Conservation (phyloP, 2,329 filamentous ascomycete species). For the Didymella exigua region DNA sequence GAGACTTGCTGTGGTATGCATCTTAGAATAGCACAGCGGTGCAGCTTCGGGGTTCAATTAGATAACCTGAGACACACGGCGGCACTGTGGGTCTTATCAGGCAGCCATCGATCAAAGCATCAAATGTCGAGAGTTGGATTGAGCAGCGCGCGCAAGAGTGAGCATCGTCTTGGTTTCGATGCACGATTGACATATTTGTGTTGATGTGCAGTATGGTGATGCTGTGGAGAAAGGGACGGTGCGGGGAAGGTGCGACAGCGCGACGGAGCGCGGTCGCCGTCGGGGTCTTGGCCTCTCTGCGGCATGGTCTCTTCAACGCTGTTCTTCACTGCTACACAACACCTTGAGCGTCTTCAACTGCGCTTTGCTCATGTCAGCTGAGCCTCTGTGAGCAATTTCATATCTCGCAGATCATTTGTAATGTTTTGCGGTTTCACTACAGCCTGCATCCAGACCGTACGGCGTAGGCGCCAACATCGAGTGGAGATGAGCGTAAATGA, state of each 20-base stretch:
- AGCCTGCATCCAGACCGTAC: background rate
- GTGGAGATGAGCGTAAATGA: slow-evolving; percentile 11
- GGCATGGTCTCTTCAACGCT: background rate
- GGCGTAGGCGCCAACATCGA: background rate
- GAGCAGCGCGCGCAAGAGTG: background rate
- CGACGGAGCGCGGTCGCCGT: background rate
- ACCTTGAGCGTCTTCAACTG: background rate
- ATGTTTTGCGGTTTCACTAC: background rate
- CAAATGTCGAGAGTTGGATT: background rate
- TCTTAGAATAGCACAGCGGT: slow-evolving; percentile 1
- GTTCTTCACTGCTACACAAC: slow-evolving; percentile 2
- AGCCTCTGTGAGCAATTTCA: background rate
- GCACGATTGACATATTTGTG: background rate
- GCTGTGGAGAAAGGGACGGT: background rate
- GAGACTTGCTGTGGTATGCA: background rate
- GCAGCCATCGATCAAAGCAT: background rate
- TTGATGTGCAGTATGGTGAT: background rate
- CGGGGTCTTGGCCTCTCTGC: background rate
- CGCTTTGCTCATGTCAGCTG: background rate
- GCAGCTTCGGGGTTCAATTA: slow-evolving; percentile 6
- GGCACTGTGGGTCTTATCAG: slow-evolving; percentile 4
- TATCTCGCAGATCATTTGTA: background rate
- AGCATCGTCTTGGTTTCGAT: background rate
- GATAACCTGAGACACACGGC: slow-evolving; percentile 2
- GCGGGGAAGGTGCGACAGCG: background rate